Conservation (phyloP, 164 flowering plant genomes). For the Protea cynaroides region DNA sequence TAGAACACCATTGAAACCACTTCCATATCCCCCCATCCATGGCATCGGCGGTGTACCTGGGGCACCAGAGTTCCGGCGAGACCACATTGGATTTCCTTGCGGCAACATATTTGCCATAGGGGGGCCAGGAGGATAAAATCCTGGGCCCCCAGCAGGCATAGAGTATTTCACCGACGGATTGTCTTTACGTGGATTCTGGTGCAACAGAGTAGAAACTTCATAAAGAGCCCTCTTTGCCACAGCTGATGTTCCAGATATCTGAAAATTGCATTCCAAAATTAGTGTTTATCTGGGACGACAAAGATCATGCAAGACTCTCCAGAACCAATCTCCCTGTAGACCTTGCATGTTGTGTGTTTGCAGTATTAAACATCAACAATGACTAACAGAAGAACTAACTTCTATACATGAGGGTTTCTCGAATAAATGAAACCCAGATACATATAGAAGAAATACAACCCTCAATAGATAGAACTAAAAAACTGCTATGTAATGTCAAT, state of each 20-base stretch:
- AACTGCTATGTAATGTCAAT: no score
- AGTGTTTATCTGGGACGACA: constrained; percentile 5
- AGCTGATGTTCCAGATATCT: constrained; percentile 53
- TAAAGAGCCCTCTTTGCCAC: constrained; percentile 50
- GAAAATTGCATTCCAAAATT: constrained; percentile 19
- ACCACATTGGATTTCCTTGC: constrained; percentile 38
- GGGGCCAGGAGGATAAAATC: constrained; percentile 36
- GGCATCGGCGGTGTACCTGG: constrained; percentile 41
- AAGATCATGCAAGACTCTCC: constrained; percentile 9
- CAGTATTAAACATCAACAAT: constrained; percentile 9
- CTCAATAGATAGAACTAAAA: no score
- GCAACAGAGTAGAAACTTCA: constrained; percentile 58
- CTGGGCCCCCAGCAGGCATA: constrained; percentile 24
- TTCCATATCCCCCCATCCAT: constrained; percentile 38
- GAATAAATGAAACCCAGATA: neutral
- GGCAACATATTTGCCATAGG: constrained; percentile 33
- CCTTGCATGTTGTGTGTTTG: constrained; percentile 3
- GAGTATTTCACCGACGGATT: constrained; percentile 31
- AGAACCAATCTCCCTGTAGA: constrained; percentile 8
- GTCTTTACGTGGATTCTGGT: constrained; percentile 66
- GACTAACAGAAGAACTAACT: neutral
- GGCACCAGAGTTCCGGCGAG: constrained; percentile 27
- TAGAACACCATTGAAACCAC: constrained; percentile 30
- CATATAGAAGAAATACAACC: no score
- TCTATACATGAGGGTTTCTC: neutral